Evolutionary conservation across 148 eudicot genomes (phyloP).

Genomic region (Heliamphora exappendiculata): DNA sequence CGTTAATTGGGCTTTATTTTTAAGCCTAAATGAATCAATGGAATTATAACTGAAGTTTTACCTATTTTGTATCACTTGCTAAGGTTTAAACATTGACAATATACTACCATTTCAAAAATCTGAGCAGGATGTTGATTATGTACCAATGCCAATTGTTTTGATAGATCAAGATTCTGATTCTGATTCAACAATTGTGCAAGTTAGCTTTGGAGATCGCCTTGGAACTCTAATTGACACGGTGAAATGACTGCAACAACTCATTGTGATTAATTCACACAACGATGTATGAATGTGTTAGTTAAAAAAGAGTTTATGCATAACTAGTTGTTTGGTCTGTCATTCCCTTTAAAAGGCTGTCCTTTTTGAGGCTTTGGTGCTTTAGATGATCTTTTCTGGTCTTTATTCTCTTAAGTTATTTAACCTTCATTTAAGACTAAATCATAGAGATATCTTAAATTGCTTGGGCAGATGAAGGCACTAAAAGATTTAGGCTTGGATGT

Average conservation of each 20-base stretch:
- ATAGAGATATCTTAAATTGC: constrained; percentile 3
- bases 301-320: not conserved
- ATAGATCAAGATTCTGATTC: constrained; percentile 86
- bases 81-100: not conserved
- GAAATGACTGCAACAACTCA: constrained; percentile 10
- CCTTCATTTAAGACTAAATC: not conserved
- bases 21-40: too few species aligned
- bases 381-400: not conserved
- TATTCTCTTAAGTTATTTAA: not conserved
- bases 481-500: constrained; percentile 91
- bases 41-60: too few species aligned
- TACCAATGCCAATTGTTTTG: constrained; percentile 77
- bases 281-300: not conserved
- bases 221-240: constrained; percentile 97
- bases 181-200: constrained; percentile 70
- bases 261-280: not conserved
- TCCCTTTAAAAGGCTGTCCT: not conserved
- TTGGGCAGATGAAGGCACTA: constrained; percentile 82
- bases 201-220: constrained; percentile 98
- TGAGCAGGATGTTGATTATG: constrained; percentile 51
- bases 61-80: not conserved
- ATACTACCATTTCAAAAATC: constrained; percentile 33
- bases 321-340: not conserved
- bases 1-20: too few species aligned
- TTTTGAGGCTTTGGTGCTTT: not conserved